These are phyloP conservation scores for Pythium rhizo-oryzae DNA, from an alignment of 352 stramenopile genomes.

Conservation along the genomic window DNA sequence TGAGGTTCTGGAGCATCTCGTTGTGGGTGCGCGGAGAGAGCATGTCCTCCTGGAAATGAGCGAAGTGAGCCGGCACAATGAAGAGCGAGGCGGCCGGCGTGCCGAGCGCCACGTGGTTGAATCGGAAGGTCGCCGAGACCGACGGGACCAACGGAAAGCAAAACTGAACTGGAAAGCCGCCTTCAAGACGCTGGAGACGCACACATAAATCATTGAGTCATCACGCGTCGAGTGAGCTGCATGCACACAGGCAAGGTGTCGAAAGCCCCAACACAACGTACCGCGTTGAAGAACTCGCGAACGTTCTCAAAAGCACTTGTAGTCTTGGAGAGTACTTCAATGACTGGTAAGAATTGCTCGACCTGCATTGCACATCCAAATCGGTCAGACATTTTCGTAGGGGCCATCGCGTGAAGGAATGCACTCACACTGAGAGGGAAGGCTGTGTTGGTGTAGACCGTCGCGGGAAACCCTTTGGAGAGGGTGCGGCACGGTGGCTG, in stretches of 20 bases:
- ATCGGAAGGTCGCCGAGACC: constrained; percentile 62
- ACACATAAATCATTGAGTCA: not conserved
- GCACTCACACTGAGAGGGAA: constrained; percentile 58
- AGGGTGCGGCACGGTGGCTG: constrained; percentile 53
- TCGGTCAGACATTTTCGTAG: not conserved
- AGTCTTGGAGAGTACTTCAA: constrained; percentile 72
- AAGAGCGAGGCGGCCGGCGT: constrained; percentile 40
- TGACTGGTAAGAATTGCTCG: constrained; percentile 59
- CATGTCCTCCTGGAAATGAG: constrained; percentile 41
- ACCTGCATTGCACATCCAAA: constrained; percentile 31
- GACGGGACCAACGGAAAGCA: constrained; percentile 69
- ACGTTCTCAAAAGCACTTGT: constrained; percentile 65
- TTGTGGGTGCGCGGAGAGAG: constrained; percentile 60
- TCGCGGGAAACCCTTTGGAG: constrained; percentile 57
- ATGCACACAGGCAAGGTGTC: not conserved
- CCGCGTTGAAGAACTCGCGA: constrained; percentile 59
- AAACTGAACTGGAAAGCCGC: constrained; percentile 76
- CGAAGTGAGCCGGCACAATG: constrained; percentile 39
- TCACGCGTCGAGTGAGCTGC: constrained; percentile 1
- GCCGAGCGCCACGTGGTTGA: constrained; percentile 48
- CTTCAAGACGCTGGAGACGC: constrained; percentile 36
- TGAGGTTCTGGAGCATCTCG: constrained; percentile 60
- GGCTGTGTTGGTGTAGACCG: constrained; percentile 56
- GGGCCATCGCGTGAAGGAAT: not conserved
- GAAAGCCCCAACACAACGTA: constrained; percentile 27